These are phyloP conservation scores for Pythium apleroticum DNA, from an alignment of 352 stramenopile species.

Conservation along the genomic window DNA sequence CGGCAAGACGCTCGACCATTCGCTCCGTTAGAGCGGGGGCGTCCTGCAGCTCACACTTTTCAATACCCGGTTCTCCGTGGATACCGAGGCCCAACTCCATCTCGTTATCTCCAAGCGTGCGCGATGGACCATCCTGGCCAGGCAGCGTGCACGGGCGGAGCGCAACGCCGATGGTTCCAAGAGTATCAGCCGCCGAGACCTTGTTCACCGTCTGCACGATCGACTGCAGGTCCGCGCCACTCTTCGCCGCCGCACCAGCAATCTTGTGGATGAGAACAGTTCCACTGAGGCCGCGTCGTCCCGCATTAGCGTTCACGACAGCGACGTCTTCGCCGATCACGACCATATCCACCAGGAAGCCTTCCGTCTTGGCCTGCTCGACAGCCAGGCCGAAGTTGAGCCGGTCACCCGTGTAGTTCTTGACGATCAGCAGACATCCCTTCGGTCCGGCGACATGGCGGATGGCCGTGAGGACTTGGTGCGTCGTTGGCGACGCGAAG, in stretches of 20 bases:
- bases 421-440: constrained; percentile 96
- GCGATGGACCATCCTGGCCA: constrained; percentile 67
- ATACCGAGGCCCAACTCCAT: constrained; percentile 96
- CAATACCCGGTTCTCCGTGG: constrained; percentile 90
- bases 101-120: constrained; percentile 57
- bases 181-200: constrained; percentile 51
- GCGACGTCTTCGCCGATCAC: constrained; percentile 95
- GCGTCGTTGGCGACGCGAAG: constrained; percentile 94
- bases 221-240: constrained; percentile 73
- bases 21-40: constrained; percentile 47
- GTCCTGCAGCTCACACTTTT: constrained; percentile 58
- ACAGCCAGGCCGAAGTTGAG: constrained; percentile 98
- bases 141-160: constrained; percentile 95
- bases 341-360: constrained; percentile 92
- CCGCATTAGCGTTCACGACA: constrained; percentile 93
- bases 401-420: constrained; percentile 99
- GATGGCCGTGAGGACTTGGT: constrained; percentile 95
- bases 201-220: constrained; percentile 68
- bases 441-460: constrained; percentile 71
- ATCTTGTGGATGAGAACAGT: constrained; percentile 98
- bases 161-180: constrained; percentile 95
- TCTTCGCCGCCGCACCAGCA: constrained; percentile 87
- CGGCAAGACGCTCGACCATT: constrained; percentile 57
- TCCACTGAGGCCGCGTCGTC: constrained; percentile 95
- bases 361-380: constrained; percentile 93